A percentile compares a stretch with the other conserved stretches of the same genome.
Conservation (phyloP, 176 grass and related monocot genomes). For the Oryza coarctata region DNA sequence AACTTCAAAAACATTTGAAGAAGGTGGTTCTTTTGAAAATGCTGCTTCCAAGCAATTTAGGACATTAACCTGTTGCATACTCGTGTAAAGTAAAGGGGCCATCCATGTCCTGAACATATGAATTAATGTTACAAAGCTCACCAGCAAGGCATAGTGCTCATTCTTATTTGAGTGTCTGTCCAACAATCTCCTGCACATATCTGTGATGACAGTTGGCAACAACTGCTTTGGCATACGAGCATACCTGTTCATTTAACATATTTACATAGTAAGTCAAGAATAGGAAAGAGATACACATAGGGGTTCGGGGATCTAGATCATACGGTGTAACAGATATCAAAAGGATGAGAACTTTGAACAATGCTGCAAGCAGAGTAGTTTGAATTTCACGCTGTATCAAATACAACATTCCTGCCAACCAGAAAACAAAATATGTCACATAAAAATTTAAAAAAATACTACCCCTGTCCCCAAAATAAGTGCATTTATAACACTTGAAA, state of each 20-base stretch:
- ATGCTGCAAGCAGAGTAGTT: slow-evolving; percentile 48
- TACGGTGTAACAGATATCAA: slow-evolving; percentile 97
- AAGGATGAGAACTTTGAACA: slow-evolving; percentile 75
- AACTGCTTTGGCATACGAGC: slow-evolving; percentile 77
- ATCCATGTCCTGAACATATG: slow-evolving; percentile 14
- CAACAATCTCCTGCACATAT: slow-evolving; percentile 52
- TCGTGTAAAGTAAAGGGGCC: slow-evolving; percentile 27
- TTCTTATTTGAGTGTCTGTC: slow-evolving; percentile 45
- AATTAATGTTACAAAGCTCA: slow-evolving; percentile 48
- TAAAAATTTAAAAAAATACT: slow-evolving; percentile 7
- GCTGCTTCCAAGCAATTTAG: slow-evolving; percentile 84
- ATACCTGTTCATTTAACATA: slow-evolving; percentile 59
- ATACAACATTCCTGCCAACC: slow-evolving; percentile 66
- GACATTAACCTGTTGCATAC: slow-evolving; percentile 64
- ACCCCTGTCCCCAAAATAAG: too few relatives aligned
- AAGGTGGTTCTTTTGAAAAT: slow-evolving; percentile 80
- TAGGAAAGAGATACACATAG: slow-evolving; percentile 19
- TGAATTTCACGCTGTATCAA: slow-evolving; percentile 85
- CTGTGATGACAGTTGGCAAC: slow-evolving; percentile 66
- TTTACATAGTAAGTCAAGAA: slow-evolving; percentile 18
- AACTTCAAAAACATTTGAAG: slow-evolving; percentile 65
- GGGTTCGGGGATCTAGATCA: slow-evolving; percentile 18
- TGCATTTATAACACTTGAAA: too few relatives aligned
- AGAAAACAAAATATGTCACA: slow-evolving; percentile 34
- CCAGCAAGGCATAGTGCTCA: slow-evolving; percentile 76